Evolutionary conservation across 192 early-diverging fungal species (phyloP), one percentile per base, ranked within the genome.

Genomic region (Gamsiella multidivaricata): DNA sequence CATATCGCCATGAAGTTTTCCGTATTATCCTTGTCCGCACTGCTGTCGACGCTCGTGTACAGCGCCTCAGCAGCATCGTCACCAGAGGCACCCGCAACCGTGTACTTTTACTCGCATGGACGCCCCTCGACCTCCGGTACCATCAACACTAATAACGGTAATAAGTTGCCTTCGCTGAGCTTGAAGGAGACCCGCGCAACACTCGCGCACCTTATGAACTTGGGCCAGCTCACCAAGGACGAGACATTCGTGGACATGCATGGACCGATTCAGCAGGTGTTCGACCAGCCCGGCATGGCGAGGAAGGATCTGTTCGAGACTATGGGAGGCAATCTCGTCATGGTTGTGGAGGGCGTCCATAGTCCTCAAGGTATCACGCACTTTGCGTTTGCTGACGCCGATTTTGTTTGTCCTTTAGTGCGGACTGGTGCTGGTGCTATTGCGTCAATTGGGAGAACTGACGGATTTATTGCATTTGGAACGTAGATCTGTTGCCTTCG

Each of bases 291-390:
- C 32, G 74, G 66, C 49, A 68, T 69, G 65, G 25, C 53, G 31
- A 60, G 74, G 25, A 78, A 78, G 54, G 39, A 78, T 56, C 59
- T 78, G 25, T 69, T 78, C 41, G 60, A 68, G 32, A 64, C 52
- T 9, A 51, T 78, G 23, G 66, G 55, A 18, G 61, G 60, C 29
- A 78, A 69, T 66, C 37, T 78, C 49, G 54, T 78, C 50, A 69
- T 78, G 74, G 65, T 78, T 61, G 57, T 78, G 56, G 74, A 78
- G 28, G 66, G 74, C 17, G 74, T 78, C 22, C 29, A 69, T 10
- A 23, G 53, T 10, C 28, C 65, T 9, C 20, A 78, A 45, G 66
- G 74, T 78, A 69, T 14, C n/a, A n/a, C n/a, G n/a, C n/a, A n/a
- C n/a, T n/a, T n/a, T n/a, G n/a, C n/a, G n/a, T n/a, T n/a, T n/a